Evolutionary conservation across 2,329 filamentous ascomycete species (phyloP).

Genomic region (Diaporthe destruens): DNA sequence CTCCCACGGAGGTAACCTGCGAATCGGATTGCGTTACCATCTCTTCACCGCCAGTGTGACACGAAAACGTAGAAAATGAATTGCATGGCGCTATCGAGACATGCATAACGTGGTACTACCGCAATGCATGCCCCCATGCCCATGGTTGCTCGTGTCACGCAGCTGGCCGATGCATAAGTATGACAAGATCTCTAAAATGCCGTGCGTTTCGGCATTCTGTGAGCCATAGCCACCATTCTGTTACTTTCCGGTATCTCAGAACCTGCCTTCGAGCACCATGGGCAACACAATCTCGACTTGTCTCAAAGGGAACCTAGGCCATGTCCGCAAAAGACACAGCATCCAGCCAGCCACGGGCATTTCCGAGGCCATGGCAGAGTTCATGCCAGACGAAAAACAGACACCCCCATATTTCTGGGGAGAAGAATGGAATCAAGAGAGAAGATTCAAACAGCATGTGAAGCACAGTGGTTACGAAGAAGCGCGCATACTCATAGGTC

Average conservation of each 20-base stretch:
- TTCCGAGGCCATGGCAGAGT: constrained; percentile 12
- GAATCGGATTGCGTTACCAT: constrained; percentile 2
- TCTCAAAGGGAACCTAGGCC: background rate
- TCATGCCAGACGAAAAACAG: constrained; percentile 10
- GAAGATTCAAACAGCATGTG: constrained; percentile 20
- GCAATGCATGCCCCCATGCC: background rate
- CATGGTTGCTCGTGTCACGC: background rate
- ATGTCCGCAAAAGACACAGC: background rate
- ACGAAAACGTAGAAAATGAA: constrained; percentile 31
- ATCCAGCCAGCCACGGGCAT: constrained; percentile 24
- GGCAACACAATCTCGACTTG: constrained; percentile 24
- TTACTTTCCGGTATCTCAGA: background rate
- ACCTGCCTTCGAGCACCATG: background rate
- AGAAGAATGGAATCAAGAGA: constrained; percentile 20
- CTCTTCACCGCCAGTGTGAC: constrained; percentile 33
- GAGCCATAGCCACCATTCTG: background rate
- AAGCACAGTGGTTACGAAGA: constrained; percentile 33
- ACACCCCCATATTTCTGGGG: constrained; percentile 24
- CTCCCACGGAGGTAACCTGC: constrained; percentile 20
- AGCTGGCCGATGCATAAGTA: constrained; percentile 15
- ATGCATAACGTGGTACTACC: constrained; percentile 27
- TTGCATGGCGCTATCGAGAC: constrained; percentile 25
- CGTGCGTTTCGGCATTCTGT: background rate
- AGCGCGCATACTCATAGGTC: constrained; percentile 11
- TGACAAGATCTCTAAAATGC: constrained; percentile 1